Base-by-base conservation (phyloP, 2,329 filamentous ascomycete species). In the Trichoderma sp. region DNA sequence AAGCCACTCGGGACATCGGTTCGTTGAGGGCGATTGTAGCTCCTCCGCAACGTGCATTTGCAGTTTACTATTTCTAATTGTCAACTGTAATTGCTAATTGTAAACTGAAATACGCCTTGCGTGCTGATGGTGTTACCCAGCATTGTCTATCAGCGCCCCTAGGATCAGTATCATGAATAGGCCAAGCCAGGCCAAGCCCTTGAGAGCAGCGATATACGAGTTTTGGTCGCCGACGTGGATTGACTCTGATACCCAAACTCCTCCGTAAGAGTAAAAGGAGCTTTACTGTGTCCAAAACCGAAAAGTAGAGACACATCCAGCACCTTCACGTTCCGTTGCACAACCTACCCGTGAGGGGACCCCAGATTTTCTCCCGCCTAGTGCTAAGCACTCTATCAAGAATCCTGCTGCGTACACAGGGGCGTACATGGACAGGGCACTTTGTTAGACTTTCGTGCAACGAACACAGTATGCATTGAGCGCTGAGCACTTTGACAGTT, bases 311-410 rank as follows among this genome's bases (percentile, higher is more conserved):
- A 54, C 14, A 54, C 28, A 28, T 54, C 21, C 46, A 28, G 21
- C 34, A 13, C 61, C 56, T 24, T 24, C n/a, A 30, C n/a, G 28
- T 30, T 39, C 55, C 54, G 54, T 66, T 51, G 28, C 63, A 59
- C 63, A 59, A 28, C 63, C 63, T 66, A 59, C 54, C 63, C 39
- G 52, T 46, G 51, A 66, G 63, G 39, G 54, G 28, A 46, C 63
- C 63, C 63, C 54, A 66, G 63, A 30, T 66, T 59, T 37, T 21
- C 61, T 49, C 24, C 24, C 11, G 28, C 10, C 32, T 30, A 34
- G 43, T 46, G 32, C 21, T 46, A 24, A 24, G 21, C 37, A n/a
- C 49, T 55, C 18, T 49, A 49, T 49, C 16, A 43, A n/a, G n/a
- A n/a, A n/a, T n/a, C n/a, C n/a, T n/a, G n/a, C n/a, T n/a, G n/a